These are phyloP conservation scores for Fusarium lyarnte DNA, from an alignment of 2,329 filamentous ascomycete species.

Conservation along the genomic window DNA sequence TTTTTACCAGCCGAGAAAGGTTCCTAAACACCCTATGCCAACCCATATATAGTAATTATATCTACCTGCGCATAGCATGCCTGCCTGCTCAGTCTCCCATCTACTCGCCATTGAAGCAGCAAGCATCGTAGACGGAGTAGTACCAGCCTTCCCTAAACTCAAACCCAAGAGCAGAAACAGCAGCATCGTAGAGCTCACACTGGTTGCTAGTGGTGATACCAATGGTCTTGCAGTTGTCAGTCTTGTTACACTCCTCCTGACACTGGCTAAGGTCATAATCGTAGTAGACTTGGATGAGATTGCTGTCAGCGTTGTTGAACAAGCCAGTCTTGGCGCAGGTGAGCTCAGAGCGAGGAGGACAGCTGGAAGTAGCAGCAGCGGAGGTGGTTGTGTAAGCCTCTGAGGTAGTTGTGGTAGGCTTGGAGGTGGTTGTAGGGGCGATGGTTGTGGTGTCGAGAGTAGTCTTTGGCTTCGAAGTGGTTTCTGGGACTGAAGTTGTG, in stretches of 20 bases:
- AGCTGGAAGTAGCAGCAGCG: background rate
- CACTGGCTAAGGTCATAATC: constrained; percentile 2
- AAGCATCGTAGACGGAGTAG: constrained; percentile 22
- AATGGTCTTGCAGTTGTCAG: constrained; percentile 13
- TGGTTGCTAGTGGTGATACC: constrained; percentile 14
- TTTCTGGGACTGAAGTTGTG: constrained; percentile 1
- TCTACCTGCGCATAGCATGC: background rate
- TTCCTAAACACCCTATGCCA: background rate
- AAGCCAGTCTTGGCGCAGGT: constrained; percentile 16
- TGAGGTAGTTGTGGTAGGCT: constrained; percentile 1
- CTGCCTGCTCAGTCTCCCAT: background rate
- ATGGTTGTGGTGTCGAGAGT: constrained; percentile 10
- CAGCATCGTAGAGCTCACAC: constrained; percentile 29
- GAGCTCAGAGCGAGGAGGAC: constrained; percentile 4
- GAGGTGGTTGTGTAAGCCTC: constrained; percentile 16
- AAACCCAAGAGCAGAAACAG: constrained; percentile 6
- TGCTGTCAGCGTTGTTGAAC: background rate
- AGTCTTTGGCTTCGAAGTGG: constrained; percentile 7
- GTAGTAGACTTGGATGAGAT: background rate
- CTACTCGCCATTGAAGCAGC: constrained; percentile 18
- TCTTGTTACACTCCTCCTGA: constrained; percentile 1
- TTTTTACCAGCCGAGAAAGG: background rate
- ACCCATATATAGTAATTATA: background rate
- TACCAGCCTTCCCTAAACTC: background rate
- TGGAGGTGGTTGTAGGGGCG: background rate